These are phyloP conservation scores for Backusella morwellensis DNA, from an alignment of 192 early-diverging fungal species.

Conservation along the genomic window DNA sequence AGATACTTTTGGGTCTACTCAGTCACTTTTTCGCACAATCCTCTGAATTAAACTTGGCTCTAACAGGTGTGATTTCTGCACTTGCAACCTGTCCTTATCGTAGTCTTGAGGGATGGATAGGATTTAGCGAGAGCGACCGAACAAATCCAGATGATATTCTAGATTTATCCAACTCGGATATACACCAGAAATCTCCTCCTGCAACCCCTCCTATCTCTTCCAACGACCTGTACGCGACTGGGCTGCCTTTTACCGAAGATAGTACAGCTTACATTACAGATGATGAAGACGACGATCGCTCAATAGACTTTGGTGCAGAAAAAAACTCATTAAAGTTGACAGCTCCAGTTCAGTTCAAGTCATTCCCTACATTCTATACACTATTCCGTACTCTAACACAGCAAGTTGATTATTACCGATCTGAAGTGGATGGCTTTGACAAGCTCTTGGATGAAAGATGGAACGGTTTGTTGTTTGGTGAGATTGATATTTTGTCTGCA, in stretches of 20 bases:
- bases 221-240: background rate
- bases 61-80: constrained; percentile 86
- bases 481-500: constrained; percentile 7
- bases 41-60: constrained; percentile 83
- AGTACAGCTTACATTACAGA: background rate
- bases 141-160: constrained; percentile 40
- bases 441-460: constrained; percentile 52
- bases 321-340: constrained; percentile 10
- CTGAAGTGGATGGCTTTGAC: constrained; percentile 61
- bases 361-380: constrained; percentile 63
- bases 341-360: constrained; percentile 41
- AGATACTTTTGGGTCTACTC: constrained; percentile 65
- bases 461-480: constrained; percentile 23
- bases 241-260: background rate
- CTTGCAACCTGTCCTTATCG: constrained; percentile 75
- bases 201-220: background rate
- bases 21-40: constrained; percentile 85
- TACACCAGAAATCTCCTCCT: background rate
- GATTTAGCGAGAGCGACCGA: constrained; percentile 50
- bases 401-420: constrained; percentile 64
- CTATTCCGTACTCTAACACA: constrained; percentile 60
- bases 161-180: background rate
- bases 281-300: constrained; percentile 43
- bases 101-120: constrained; percentile 70
- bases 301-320: constrained; percentile 36